Conservation (phyloP, 257 asterid species). For the Nicotiana sylvestris region DNA sequence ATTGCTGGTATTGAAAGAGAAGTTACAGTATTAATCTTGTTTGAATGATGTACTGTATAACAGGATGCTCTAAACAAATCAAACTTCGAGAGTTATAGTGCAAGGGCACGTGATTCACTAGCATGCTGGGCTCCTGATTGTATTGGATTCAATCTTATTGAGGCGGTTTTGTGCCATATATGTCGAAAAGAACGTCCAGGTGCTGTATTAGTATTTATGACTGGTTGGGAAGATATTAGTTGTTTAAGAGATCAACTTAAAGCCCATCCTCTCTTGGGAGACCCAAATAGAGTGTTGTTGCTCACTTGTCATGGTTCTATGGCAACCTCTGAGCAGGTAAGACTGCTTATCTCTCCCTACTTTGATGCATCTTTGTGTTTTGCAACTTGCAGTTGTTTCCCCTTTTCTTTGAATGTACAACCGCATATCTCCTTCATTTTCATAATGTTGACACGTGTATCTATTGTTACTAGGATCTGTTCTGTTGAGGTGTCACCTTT, state of each 20-base stretch:
- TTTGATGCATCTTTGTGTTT: slow-evolving; percentile 2
- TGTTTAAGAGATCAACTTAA: slow-evolving; percentile 90
- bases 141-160: slow-evolving; percentile 93
- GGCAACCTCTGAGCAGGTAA: slow-evolving; percentile 96
- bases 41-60: slow-evolving; percentile 9
- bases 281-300: slow-evolving; percentile 89
- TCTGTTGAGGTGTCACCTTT: not conserved
- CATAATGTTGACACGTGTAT: not conserved
- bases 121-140: slow-evolving; percentile 87
- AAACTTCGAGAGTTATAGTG: slow-evolving; percentile 73
- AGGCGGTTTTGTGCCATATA: slow-evolving; percentile 89
- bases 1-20: not conserved
- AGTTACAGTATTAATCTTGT: not conserved
- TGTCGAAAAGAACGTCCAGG: slow-evolving; percentile 97
- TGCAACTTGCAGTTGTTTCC: not conserved
- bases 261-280: slow-evolving; percentile 98
- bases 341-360: slow-evolving; percentile 3
- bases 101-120: slow-evolving; percentile 84
- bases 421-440: not conserved
- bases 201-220: slow-evolving; percentile 90
- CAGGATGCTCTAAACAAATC: slow-evolving; percentile 88
- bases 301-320: slow-evolving; percentile 96
- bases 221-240: slow-evolving; percentile 99
- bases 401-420: not conserved
- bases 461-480: not conserved